A percentile compares a stretch with the other conserved stretches of the same genome.
Evolutionary conservation across 371 early-diverging fungal species (phyloP).

Genomic region (Lichtheimia ramosa): DNA sequence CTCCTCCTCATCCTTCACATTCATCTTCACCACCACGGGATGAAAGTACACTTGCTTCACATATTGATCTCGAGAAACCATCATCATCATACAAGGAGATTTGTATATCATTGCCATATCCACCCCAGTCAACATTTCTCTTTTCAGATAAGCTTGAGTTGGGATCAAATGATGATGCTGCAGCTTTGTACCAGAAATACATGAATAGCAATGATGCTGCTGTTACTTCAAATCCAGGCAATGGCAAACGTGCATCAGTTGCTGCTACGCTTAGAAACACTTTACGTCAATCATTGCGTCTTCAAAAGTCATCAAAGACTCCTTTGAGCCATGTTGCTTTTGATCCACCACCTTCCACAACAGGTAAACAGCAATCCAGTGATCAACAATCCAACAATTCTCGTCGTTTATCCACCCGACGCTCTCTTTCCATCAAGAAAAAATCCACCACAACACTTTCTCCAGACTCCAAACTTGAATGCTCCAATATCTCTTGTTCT

Average conservation of each 20-base stretch:
- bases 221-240: constrained; percentile 13
- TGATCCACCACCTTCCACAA: constrained; percentile 5
- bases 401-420: not conserved
- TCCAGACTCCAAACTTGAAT: too few relatives aligned
- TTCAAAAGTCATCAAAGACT: constrained; percentile 17
- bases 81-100: constrained; percentile 10
- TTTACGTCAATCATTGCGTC: constrained; percentile 32
- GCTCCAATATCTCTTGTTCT: too few relatives aligned
- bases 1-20: constrained; percentile 1
- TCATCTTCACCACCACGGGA: not conserved
- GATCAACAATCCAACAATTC: not conserved
- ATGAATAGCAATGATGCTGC: constrained; percentile 11
- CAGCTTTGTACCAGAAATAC: constrained; percentile 29
- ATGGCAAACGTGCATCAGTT: too few relatives aligned
- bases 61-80: not conserved
- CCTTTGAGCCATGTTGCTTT: constrained; percentile 11
- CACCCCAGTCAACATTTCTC: constrained; percentile 30
- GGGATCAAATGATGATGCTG: constrained; percentile 34
- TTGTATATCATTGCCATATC: constrained; percentile 18
- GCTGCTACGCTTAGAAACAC: constrained; percentile 31
- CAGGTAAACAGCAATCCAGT: too few relatives aligned
- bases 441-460: not conserved
- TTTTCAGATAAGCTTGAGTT: constrained; percentile 48
- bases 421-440: constrained; percentile 2
- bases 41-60: not conserved